Conservation (phyloP, 495 filamentous ascomycete genomes). For the Neurospora sp. region DNA sequence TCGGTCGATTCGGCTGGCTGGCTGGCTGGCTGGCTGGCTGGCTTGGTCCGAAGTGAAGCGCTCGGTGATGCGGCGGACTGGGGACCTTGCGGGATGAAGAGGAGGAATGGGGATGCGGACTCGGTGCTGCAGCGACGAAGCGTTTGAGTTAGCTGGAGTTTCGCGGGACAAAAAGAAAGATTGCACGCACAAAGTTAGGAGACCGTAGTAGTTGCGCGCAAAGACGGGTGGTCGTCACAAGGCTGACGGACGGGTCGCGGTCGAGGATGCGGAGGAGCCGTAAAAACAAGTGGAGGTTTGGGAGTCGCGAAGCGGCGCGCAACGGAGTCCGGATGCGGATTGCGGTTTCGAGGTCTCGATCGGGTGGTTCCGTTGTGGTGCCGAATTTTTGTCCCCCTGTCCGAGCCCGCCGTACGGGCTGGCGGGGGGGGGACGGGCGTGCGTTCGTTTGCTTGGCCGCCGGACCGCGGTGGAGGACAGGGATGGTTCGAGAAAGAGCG, state of each 20-base stretch:
- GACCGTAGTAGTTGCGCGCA: background rate
- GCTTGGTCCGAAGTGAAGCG: too few relatives aligned
- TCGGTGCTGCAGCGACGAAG: background rate
- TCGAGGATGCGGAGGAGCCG: background rate
- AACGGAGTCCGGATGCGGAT: background rate
- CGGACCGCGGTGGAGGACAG: background rate
- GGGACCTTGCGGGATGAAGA: background rate
- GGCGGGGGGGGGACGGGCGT: too few relatives aligned
- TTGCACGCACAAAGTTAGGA: background rate
- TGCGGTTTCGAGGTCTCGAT: background rate
- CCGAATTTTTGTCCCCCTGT: background rate
- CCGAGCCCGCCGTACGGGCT: background rate
- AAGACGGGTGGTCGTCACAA: background rate
- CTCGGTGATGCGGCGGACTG: too few relatives aligned
- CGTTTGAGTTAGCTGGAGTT: background rate
- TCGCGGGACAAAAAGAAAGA: background rate
- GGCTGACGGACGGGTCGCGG: too few relatives aligned
- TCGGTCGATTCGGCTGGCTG: too few relatives aligned
- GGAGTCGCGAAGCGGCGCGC: background rate
- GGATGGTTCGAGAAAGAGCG: background rate
- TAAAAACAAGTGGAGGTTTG: background rate
- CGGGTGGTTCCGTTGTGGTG: background rate
- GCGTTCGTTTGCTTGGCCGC: background rate
- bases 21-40: too few relatives aligned
- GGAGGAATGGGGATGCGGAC: background rate